Evolutionary conservation across 352 stramenopile genomes (phyloP), one percentile per base, ranked within the genome.

Genomic region (Phytophthora podocarpi): DNA sequence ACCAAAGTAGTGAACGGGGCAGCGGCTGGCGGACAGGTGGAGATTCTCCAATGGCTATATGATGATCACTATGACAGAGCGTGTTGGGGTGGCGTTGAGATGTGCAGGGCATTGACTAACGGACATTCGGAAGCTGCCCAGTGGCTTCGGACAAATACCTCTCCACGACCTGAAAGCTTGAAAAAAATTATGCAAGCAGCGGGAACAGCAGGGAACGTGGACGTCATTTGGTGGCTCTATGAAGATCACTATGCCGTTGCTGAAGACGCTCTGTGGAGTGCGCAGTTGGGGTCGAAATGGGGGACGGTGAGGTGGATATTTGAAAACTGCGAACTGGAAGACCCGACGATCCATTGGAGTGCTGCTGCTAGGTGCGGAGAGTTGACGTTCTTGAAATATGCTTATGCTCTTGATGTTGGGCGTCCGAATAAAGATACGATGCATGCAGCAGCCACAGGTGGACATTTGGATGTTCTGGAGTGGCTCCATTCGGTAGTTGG

Each of bases 121-220:
- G 62, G 59, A 18, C 75, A 80, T 36, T n/a, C 62, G 9, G 32
- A 67, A 3, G 54, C 72, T 1, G 49, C 87, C 10, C 21, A 76
- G 43, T 90, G 76, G 69, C 53, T 88, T 0, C 47, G 73, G 30
- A 34, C 46, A 18, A 48, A 80, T 60, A 9, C 20, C 11, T n/a
- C 43, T n/a, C 37, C 47, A 40, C 15, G 30, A 50, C 7, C 6
- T 2, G 34, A 66, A 37, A 37, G 58, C 30, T 18, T 66, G 26
- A 36, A 13, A 6, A 35, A 46, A 27, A 50, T 63, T 28, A 56
- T 68, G 51, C 31, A 58, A 31, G 35, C 50, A 27, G 59, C 51
- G 8, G 51, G 21, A n/a, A n/a, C 31, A 30, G 36, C 51, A 52
- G 59, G 46, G 9, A 48, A 55, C 30, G 9, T 37, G 20, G 24